Evolutionary conservation across 345 rosid genomes (phyloP).

Genomic region (Lepidium sativum): DNA sequence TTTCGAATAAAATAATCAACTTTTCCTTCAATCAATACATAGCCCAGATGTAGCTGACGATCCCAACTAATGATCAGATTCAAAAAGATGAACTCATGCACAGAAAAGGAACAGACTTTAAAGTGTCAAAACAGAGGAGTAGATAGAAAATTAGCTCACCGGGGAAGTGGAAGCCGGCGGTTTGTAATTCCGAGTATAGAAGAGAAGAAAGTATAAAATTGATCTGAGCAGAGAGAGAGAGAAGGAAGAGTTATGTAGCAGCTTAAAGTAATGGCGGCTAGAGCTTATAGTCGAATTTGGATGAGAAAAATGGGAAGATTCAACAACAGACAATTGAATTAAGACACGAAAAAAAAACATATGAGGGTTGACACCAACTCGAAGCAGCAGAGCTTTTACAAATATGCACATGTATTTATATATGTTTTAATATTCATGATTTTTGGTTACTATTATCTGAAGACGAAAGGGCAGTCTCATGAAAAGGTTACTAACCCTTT

Average conservation of each 20-base stretch:
- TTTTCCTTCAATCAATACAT: neutral
- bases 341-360: neutral
- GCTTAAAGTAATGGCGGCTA: neutral
- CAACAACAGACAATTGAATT: neutral
- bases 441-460: neutral
- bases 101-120: neutral
- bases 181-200: neutral
- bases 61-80: neutral
- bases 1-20: neutral
- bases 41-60: neutral
- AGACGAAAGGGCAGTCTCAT: constrained; percentile 7
- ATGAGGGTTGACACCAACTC: constrained; percentile 17
- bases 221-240: neutral
- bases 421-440: neutral
- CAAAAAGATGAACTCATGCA: neutral
- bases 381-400: neutral
- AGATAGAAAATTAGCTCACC: neutral
- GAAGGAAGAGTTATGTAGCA: neutral
- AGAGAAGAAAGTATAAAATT: neutral
- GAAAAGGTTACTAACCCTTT: constrained; percentile 16
- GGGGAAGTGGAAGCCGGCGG: neutral
- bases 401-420: neutral
- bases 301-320: neutral
- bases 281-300: neutral
- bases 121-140: neutral